Percentiles rank a stretch among this genome's conserved stretches.
Conservation (phyloP, 768 basidiomycete species). For the Albatrellus ellisii region DNA sequence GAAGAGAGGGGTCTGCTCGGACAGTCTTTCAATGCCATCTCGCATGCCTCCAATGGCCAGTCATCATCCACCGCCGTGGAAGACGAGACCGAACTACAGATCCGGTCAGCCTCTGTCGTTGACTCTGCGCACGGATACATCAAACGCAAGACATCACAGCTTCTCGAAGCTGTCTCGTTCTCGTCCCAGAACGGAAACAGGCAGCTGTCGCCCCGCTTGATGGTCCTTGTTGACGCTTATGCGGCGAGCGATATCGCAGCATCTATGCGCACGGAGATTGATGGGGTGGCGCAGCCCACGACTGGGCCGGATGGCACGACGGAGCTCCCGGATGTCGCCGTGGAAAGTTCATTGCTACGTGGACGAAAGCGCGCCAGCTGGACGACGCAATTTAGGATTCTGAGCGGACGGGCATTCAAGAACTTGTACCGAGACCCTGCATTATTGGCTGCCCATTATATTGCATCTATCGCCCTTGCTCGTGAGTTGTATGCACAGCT, state of each 20-base stretch:
- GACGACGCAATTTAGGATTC: constrained; percentile 83
- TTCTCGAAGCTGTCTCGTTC: constrained; percentile 44
- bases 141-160: constrained; percentile 60
- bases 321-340: constrained; percentile 51
- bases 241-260: constrained; percentile 51
- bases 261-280: constrained; percentile 49
- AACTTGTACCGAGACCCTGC: constrained; percentile 94
- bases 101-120: constrained; percentile 33
- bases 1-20: constrained; percentile 50
- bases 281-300: constrained; percentile 22
- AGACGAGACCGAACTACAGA: constrained; percentile 41
- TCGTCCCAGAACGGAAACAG: constrained; percentile 20
- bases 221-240: constrained; percentile 62
- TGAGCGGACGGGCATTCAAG: constrained; percentile 96
- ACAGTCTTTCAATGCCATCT: not conserved
- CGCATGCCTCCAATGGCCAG: constrained; percentile 5
- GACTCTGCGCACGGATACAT: constrained; percentile 29
- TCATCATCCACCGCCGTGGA: constrained; percentile 21
- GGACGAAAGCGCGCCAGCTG: constrained; percentile 75
- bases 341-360: constrained; percentile 54
- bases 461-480: constrained; percentile 72
- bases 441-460: constrained; percentile 81
- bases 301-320: constrained; percentile 22
- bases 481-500: constrained; percentile 54
- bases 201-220: constrained; percentile 43